These are phyloP conservation scores for Daldinia childiae DNA, from an alignment of 495 filamentous ascomycete genomes.

Conservation along the genomic window DNA sequence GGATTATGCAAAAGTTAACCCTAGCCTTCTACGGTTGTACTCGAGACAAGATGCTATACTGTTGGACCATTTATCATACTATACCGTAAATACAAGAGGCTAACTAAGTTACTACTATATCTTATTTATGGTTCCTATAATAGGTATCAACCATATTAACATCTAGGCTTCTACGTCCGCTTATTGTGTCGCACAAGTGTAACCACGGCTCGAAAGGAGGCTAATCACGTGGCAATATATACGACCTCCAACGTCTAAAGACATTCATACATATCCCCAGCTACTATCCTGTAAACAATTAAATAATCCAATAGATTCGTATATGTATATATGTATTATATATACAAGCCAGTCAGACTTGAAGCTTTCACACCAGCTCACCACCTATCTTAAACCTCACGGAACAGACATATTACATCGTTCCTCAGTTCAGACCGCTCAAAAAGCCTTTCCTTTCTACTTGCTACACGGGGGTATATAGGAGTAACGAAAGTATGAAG, in stretches of 20 bases:
- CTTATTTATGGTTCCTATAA: neutral
- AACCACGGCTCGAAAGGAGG: neutral
- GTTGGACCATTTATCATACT: neutral
- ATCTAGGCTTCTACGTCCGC: neutral
- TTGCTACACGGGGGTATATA: constrained; percentile 1
- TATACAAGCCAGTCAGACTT: neutral
- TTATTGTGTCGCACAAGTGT: neutral
- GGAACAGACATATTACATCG: neutral
- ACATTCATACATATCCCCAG: neutral
- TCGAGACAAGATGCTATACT: neutral
- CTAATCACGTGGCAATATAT: neutral
- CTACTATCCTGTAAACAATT: neutral
- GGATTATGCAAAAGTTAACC: neutral
- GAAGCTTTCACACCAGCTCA: neutral
- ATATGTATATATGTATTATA: neutral
- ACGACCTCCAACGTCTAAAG: neutral
- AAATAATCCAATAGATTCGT: neutral
- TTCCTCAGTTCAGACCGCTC: neutral
- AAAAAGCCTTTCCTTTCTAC: neutral
- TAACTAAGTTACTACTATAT: neutral
- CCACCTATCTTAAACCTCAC: neutral
- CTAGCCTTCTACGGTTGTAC: neutral
- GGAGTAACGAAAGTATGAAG: constrained; percentile 25
- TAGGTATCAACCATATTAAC: neutral
- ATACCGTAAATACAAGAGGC: neutral